These are phyloP conservation scores for Meyerozyma guilliermondii DNA, from an alignment of 1,139 yeast genomes.

Conservation along the genomic window DNA sequence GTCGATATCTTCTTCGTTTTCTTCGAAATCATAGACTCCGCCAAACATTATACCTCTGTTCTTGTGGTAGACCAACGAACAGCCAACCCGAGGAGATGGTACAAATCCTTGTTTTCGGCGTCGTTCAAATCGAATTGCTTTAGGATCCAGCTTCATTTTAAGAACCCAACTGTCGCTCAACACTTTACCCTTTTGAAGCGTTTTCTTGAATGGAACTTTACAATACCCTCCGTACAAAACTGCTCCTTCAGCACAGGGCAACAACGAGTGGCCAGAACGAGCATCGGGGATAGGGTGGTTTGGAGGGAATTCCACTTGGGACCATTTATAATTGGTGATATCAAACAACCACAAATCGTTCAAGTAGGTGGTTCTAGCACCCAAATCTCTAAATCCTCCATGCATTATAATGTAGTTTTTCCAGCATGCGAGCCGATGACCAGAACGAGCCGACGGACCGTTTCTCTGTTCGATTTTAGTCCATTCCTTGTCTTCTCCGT, in stretches of 20 bases:
- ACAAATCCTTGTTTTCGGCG: conserved; percentile 84
- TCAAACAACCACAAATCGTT: conserved; percentile 92
- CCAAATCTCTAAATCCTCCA: conserved; percentile 94
- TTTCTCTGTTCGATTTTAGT: conserved; percentile 70
- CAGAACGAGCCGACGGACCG: conserved; percentile 85
- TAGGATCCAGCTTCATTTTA: conserved; percentile 84
- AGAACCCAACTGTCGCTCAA: conserved; percentile 82
- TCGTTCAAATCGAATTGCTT: conserved; percentile 79
- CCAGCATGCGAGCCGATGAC: conserved; percentile 89
- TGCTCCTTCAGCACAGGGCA: conserved; percentile 82
- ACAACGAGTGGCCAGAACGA: conserved; percentile 86
- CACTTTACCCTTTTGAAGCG: conserved; percentile 89
- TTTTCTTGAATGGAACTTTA: conserved; percentile 86
- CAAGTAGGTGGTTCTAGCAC: conserved; percentile 75
- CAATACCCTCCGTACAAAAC: conserved; percentile 91
- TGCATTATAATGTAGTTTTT: conserved; percentile 78
- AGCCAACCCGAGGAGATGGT: conserved; percentile 93
- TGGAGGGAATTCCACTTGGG: conserved; percentile 79
- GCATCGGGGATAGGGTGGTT: conserved; percentile 84
- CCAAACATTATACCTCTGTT: conserved; percentile 94
- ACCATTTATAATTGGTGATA: conserved; percentile 85
- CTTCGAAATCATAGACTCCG: conserved; percentile 93
- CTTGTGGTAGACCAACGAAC: conserved; percentile 82
- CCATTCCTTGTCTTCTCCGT: conserved; percentile 85
- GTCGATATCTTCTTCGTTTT: conserved; percentile 86